Conservation (phyloP, 148 eudicot species). For the Polygonum maritimum region DNA sequence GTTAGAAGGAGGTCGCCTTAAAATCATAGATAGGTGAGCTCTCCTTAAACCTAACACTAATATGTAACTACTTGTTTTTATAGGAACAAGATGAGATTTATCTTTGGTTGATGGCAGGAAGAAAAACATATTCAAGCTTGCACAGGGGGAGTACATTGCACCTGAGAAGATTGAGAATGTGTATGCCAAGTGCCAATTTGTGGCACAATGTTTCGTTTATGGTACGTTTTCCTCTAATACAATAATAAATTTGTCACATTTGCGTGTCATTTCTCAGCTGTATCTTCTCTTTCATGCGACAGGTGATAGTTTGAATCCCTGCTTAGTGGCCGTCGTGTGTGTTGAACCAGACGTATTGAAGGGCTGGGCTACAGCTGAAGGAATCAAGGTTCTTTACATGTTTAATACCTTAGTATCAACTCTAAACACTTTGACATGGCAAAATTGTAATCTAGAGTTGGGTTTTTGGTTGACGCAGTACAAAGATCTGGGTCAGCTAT, state of each 20-base stretch:
- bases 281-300: conserved; percentile 5
- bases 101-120: conserved; percentile 39
- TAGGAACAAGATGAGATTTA: neutral
- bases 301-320: conserved; percentile 88
- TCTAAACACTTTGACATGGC: neutral
- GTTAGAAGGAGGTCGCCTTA: conserved; percentile 91
- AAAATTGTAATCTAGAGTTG: neutral
- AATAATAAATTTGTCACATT: neutral
- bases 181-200: conserved; percentile 76
- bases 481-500: conserved; percentile 57
- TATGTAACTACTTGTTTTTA: neutral
- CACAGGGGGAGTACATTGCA: conserved; percentile 88
- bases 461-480: conserved; percentile 26
- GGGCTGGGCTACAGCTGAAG: conserved; percentile 64
- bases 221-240: conserved; percentile 30
- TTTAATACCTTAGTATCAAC: neutral
- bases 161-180: conserved; percentile 92
- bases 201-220: conserved; percentile 69
- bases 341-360: conserved; percentile 64
- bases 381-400: conserved; percentile 51
- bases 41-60: neutral
- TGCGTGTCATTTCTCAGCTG: neutral
- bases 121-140: conserved; percentile 83
- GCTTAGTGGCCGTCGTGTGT: conserved; percentile 63
- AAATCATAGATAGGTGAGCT: conserved; percentile 86